Evolutionary conservation across 768 basidiomycete species (phyloP).

Genomic region (Xerocomus brunneocitrinus): DNA sequence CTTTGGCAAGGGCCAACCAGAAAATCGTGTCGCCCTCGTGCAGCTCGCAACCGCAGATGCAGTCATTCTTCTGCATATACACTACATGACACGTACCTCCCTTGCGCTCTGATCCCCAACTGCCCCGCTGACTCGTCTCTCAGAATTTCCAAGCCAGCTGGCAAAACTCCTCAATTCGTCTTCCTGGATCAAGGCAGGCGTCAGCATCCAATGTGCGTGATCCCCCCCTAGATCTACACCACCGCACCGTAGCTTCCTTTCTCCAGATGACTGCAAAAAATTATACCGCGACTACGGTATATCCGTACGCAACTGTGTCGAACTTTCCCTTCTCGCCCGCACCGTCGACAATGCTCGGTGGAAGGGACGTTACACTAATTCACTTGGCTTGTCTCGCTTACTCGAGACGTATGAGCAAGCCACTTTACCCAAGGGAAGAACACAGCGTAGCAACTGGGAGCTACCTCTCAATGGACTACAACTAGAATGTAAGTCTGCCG

Average conservation of each 20-base stretch:
- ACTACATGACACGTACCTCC: slow-evolving; percentile 45
- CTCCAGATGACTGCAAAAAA: slow-evolving; percentile 63
- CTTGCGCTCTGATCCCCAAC: neutral
- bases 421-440: slow-evolving; percentile 52
- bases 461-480: slow-evolving; percentile 39
- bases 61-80: slow-evolving; percentile 64
- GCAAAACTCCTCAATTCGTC: slow-evolving; percentile 48
- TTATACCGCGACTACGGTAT: slow-evolving; percentile 45
- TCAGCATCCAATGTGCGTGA: slow-evolving; percentile 62
- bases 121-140: slow-evolving; percentile 9
- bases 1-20: slow-evolving; percentile 44
- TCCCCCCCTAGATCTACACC: neutral
- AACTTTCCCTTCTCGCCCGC: slow-evolving; percentile 64
- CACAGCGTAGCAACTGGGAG: slow-evolving; percentile 73
- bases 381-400: slow-evolving; percentile 62
- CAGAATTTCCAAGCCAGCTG: slow-evolving; percentile 54
- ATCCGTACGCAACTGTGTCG: slow-evolving; percentile 51
- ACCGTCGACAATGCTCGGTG: slow-evolving; percentile 66
- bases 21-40: slow-evolving; percentile 70
- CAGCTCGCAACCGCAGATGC: slow-evolving; percentile 58
- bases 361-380: slow-evolving; percentile 62
- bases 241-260: neutral
- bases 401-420: slow-evolving; percentile 56
- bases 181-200: slow-evolving; percentile 61
- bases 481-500: slow-evolving; percentile 51